Evolutionary conservation across 306 rosid species (phyloP).

Genomic region (Delonix regia): DNA sequence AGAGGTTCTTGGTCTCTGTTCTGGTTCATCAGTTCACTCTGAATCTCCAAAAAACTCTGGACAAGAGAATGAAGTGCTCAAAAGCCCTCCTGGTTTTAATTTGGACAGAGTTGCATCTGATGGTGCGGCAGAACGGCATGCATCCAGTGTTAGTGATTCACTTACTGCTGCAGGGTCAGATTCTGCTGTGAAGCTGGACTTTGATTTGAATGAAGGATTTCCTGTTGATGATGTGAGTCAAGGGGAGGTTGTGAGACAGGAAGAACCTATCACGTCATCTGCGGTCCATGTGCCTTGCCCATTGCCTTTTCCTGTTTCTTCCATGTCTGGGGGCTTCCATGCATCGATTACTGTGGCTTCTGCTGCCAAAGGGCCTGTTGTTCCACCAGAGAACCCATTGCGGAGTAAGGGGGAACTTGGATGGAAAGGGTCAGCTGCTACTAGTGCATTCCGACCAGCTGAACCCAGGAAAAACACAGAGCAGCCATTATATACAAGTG

Average conservation of each 20-base stretch:
- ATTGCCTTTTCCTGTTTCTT: constrained; percentile 63
- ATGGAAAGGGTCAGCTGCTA: constrained; percentile 98
- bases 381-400: constrained; percentile 74
- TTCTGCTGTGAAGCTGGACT: constrained; percentile 64
- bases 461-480: constrained; percentile 82
- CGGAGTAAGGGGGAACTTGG: constrained; percentile 78
- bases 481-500: constrained; percentile 41
- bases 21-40: constrained; percentile 30
- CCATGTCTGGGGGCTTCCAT: constrained; percentile 68
- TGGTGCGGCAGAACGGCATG: constrained; percentile 41
- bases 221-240: constrained; percentile 72
- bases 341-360: constrained; percentile 84
- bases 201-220: constrained; percentile 92
- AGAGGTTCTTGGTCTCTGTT: constrained; percentile 29
- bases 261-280: constrained; percentile 53
- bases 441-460: constrained; percentile 96
- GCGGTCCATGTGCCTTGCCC: constrained; percentile 59
- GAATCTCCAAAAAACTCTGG: constrained; percentile 29
- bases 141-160: constrained; percentile 32
- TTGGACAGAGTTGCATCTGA: constrained; percentile 44
- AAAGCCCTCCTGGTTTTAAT: constrained; percentile 36
- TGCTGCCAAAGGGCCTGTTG: constrained; percentile 86
- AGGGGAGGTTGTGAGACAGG: constrained; percentile 59
- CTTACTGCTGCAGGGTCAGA: constrained; percentile 45
- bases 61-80: constrained; percentile 38